A percentile compares a stretch with the other conserved stretches of the same genome.
phyloP scores from a whole-genome alignment of 306 rosid species.

The Pterocarpus macrocarpus region DNA sequence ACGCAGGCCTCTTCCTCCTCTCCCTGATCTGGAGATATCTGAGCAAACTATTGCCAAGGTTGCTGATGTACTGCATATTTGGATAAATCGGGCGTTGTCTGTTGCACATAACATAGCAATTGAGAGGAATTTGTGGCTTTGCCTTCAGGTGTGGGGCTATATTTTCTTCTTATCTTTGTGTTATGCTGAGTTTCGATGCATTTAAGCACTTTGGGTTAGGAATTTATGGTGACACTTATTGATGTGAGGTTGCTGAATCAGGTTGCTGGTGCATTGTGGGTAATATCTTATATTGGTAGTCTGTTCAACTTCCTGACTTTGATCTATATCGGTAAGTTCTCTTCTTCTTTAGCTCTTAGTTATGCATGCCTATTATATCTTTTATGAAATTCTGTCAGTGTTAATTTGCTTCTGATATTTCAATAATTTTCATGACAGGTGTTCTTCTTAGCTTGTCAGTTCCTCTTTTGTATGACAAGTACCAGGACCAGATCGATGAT shows the following conservation, averaged over 20 bases:
- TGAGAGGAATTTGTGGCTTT: constrained; percentile 73
- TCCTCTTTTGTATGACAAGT: constrained; percentile 90
- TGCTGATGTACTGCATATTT: constrained; percentile 69
- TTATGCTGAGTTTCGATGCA: not conserved
- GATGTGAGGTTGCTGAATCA: constrained; percentile 53
- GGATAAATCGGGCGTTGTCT: constrained; percentile 71
- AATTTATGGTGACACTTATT: constrained; percentile 5
- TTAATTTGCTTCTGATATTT: constrained; percentile 27
- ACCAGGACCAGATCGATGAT: constrained; percentile 73
- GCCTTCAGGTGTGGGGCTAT: constrained; percentile 64
- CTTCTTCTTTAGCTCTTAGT: constrained; percentile 33
- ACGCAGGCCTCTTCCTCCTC: constrained; percentile 93
- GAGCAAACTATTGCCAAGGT: constrained; percentile 67
- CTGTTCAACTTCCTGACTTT: constrained; percentile 81
- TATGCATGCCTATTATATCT: not conserved
- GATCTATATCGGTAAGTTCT: constrained; percentile 70
- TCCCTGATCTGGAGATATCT: constrained; percentile 91
- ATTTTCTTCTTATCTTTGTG: not conserved
- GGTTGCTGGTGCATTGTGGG: constrained; percentile 75
- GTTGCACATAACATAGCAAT: constrained; percentile 85
- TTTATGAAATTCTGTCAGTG: constrained; percentile 6
- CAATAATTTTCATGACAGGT: constrained; percentile 57
- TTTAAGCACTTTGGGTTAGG: not conserved
- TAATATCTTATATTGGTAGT: constrained; percentile 72
- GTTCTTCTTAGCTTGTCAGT: constrained; percentile 83